Conservation (phyloP, 2,329 filamentous ascomycete genomes). For the Pyricularia grisea region DNA sequence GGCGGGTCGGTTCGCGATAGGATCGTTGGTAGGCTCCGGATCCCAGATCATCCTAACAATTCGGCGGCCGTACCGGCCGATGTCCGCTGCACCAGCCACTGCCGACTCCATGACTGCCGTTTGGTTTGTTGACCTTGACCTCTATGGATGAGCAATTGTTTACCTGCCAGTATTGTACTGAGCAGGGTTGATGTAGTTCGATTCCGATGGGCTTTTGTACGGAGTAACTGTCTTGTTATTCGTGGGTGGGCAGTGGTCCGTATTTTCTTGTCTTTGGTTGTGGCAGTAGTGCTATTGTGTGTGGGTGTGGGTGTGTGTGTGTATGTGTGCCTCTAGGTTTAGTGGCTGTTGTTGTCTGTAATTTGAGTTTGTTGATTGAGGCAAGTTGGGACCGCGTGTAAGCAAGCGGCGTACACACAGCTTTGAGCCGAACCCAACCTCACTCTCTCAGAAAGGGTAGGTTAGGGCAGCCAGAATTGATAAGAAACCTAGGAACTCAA, state of each 20-base stretch:
- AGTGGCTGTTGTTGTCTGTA: not conserved
- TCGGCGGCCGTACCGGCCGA: constrained; percentile 66
- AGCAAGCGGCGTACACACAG: not conserved
- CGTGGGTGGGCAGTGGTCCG: not conserved
- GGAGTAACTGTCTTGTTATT: not conserved
- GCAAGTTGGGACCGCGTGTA: not conserved
- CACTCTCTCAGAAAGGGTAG: not conserved
- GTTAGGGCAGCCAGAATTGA: not conserved
- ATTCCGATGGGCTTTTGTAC: not conserved
- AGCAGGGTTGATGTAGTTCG: not conserved
- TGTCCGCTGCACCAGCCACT: constrained; percentile 49
- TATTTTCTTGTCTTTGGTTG: not conserved
- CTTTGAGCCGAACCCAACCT: not conserved
- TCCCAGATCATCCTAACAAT: constrained; percentile 92
- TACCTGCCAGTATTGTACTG: not conserved
- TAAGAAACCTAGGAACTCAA: not conserved
- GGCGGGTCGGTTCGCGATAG: constrained; percentile 55
- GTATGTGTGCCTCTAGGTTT: not conserved
- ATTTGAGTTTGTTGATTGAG: not conserved
- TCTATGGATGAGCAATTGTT: not conserved
- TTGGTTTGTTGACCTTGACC: not conserved
- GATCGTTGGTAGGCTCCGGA: constrained; percentile 75
- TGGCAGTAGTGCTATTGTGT: not conserved
- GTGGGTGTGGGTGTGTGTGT: not conserved
- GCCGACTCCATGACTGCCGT: constrained; percentile 21